Conservation (phyloP, 371 early-diverging fungal genomes). For the Funneliformis caledonium region DNA sequence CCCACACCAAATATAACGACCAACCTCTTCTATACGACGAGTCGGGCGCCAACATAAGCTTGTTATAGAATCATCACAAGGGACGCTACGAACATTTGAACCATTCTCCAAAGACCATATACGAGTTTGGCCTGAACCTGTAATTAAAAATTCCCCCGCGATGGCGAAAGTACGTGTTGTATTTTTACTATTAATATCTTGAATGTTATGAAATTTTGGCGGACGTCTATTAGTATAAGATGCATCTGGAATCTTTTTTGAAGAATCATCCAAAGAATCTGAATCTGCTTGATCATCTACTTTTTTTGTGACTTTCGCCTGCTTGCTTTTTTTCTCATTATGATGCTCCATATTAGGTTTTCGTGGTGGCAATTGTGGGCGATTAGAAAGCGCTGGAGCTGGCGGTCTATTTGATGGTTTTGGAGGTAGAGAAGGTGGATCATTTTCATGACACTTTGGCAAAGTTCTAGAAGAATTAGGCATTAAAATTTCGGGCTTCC, state of each 20-base stretch:
- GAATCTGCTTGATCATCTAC: not conserved
- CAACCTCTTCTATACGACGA: constrained; percentile 52
- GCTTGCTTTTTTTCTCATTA: not conserved
- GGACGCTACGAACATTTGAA: not conserved
- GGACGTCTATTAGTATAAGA: constrained; percentile 24
- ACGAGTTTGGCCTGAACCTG: constrained; percentile 24
- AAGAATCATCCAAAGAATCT: not conserved
- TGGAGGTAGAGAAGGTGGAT: not conserved
- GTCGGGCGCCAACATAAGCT: constrained; percentile 50
- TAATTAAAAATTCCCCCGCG: constrained; percentile 28
- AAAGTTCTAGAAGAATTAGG: not conserved
- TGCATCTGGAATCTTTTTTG: not conserved
- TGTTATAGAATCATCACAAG: constrained; percentile 35
- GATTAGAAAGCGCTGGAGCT: constrained; percentile 14
- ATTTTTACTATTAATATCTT: constrained; percentile 20
- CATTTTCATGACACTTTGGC: not conserved
- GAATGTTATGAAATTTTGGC: not conserved
- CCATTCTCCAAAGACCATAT: constrained; percentile 18
- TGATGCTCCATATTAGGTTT: not conserved
- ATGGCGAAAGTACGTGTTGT: constrained; percentile 17
- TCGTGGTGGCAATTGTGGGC: constrained; percentile 13
- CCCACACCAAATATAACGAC: constrained; percentile 64
- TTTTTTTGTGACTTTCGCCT: not conserved
- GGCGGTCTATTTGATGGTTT: not conserved
- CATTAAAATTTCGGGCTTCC: not conserved